Evolutionary conservation across 2,329 filamentous ascomycete species (phyloP).

Genomic region (Fusarium sp.): DNA sequence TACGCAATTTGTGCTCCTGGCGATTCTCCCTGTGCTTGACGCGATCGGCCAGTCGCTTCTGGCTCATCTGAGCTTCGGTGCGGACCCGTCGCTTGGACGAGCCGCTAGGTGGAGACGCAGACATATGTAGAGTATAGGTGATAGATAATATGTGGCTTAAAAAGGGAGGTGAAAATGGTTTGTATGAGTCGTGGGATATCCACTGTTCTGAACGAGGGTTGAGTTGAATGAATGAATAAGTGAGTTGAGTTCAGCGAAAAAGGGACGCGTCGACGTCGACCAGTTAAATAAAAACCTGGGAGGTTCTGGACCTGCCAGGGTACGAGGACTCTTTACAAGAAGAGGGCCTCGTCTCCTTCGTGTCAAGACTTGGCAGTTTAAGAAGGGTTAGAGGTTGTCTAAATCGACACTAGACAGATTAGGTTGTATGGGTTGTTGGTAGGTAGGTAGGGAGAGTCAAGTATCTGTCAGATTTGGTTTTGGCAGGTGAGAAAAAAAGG

Average conservation of each 20-base stretch:
- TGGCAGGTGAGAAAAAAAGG: constrained; percentile 5
- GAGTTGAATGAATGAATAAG: background rate
- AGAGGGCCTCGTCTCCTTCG: background rate
- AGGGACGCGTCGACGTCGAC: constrained; percentile 34
- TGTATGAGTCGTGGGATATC: constrained; percentile 1
- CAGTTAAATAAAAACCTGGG: constrained; percentile 33
- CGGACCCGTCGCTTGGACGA: constrained; percentile 38
- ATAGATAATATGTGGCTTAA: background rate
- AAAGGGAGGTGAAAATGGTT: constrained; percentile 7
- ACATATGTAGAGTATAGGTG: constrained; percentile 15
- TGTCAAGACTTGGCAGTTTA: constrained; percentile 14
- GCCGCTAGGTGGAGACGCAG: constrained; percentile 30
- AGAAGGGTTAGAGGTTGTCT: background rate
- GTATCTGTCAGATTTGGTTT: background rate
- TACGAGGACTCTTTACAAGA: no score
- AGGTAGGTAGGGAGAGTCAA: background rate
- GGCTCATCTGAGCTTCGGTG: constrained; percentile 46
- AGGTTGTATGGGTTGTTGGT: background rate
- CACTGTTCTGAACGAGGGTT: constrained; percentile 17
- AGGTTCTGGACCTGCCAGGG: background rate
- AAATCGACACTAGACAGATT: constrained; percentile 6
- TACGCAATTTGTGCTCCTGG: constrained; percentile 43
- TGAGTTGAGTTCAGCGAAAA: background rate
- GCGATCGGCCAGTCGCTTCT: constrained; percentile 45
- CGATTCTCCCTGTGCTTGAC: constrained; percentile 47